Evolutionary conservation across 2,329 filamentous ascomycete species (phyloP).

Genomic region (Tolypocladium endophyticum): DNA sequence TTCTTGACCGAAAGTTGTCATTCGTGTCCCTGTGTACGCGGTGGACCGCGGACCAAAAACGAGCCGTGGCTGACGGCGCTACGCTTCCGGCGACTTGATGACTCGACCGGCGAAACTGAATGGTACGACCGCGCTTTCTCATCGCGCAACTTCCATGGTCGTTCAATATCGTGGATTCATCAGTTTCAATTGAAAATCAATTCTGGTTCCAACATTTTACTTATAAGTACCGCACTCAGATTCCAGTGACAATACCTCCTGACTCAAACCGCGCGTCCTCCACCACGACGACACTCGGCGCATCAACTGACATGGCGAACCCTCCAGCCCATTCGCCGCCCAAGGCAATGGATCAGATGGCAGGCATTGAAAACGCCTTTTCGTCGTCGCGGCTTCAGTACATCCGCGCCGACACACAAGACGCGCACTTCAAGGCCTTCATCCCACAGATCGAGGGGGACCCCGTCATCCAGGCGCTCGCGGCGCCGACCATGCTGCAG

Average conservation of each 20-base stretch:
- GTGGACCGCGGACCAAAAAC: too few relatives aligned
- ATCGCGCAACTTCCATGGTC: neutral
- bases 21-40: too few relatives aligned
- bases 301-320: neutral
- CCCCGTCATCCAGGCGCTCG: slow-evolving; percentile 6
- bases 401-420: slow-evolving; percentile 7
- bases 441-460: slow-evolving; percentile 6
- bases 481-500: slow-evolving; percentile 1
- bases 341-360: neutral
- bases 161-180: too few relatives aligned
- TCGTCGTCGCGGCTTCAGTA: slow-evolving; percentile 9
- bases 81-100: too few relatives aligned
- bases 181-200: neutral
- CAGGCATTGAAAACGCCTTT: slow-evolving; percentile 1
- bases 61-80: too few relatives aligned
- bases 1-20: too few relatives aligned
- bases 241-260: neutral
- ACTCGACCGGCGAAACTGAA: too few relatives aligned
- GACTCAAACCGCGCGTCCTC: neutral
- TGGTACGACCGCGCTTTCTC: too few relatives aligned
- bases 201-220: too few relatives aligned
- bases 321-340: neutral
- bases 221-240: neutral
- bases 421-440: slow-evolving; percentile 6
- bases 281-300: neutral